Evolutionary conservation across 306 rosid species (phyloP).

Genomic region (Lupinus albus): DNA sequence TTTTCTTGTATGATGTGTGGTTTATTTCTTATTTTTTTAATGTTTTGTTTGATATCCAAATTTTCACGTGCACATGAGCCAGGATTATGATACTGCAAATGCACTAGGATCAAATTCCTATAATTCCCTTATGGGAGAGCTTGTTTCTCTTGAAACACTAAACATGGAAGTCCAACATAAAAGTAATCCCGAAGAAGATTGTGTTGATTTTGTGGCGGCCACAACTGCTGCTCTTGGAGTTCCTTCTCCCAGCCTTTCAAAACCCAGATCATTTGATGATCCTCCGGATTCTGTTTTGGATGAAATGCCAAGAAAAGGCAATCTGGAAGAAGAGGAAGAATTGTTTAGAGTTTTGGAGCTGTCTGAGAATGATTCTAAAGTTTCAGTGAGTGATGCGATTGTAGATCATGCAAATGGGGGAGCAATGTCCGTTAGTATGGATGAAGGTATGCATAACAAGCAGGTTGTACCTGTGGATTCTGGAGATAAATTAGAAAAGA

Average conservation of each 20-base stretch:
- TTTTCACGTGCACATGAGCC: conserved; percentile 34
- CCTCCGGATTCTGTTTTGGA: conserved; percentile 66
- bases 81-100: conserved; percentile 74
- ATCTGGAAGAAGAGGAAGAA: conserved; percentile 87
- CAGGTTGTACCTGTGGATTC: conserved; percentile 46
- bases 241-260: conserved; percentile 91
- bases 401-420: conserved; percentile 39
- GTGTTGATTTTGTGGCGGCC: conserved; percentile 96
- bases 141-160: conserved; percentile 85
- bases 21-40: conserved; percentile 24
- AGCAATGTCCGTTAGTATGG: conserved; percentile 45
- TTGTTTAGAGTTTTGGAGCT: conserved; percentile 68
- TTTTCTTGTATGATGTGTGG: conserved; percentile 6
- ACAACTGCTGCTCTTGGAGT: conserved; percentile 96
- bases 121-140: conserved; percentile 88
- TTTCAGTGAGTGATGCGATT: conserved; percentile 49
- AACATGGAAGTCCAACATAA: conserved; percentile 51
- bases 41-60: conserved; percentile 40
- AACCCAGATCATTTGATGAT: conserved; percentile 75
- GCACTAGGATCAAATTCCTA: conserved; percentile 91
- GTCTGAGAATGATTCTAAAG: conserved; percentile 55
- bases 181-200: conserved; percentile 73
- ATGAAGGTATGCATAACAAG: conserved; percentile 37
- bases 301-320: conserved; percentile 66
- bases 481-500: conserved; percentile 51